Percentiles rank a stretch among this genome's conserved stretches.
Conservation (phyloP, 305 asterid genomes). For the Fraxinus greggii region DNA sequence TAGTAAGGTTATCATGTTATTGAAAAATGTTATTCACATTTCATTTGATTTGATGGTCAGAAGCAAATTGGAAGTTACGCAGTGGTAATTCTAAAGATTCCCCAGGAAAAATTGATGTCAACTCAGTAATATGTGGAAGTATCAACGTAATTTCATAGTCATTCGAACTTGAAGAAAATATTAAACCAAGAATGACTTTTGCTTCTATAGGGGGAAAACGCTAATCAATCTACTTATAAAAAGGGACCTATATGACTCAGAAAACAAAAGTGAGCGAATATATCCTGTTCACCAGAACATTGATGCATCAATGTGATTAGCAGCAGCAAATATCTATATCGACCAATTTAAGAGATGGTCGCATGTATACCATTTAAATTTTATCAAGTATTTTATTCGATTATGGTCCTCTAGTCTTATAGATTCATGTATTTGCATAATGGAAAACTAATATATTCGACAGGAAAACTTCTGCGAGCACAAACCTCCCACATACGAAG, state of each 20-base stretch:
- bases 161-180: background rate
- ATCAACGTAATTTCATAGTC: background rate
- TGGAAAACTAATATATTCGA: slow-evolving; percentile 13
- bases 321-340: background rate
- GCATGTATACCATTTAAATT: background rate
- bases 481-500: slow-evolving; percentile 99
- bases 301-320: background rate
- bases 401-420: background rate
- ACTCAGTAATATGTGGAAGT: background rate
- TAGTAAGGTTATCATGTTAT: background rate
- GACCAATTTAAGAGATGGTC: background rate
- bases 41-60: background rate
- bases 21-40: background rate
- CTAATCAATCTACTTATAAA: background rate
- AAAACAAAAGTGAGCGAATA: background rate
- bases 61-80: background rate
- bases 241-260: background rate
- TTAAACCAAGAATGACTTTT: background rate
- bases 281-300: background rate
- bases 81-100: background rate
- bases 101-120: background rate
- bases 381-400: background rate
- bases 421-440: slow-evolving; percentile 16
- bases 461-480: slow-evolving; percentile 27
- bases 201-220: background rate